These are phyloP conservation scores for Tetrahymena thermophila DNA, from an alignment of 73 alveolate genomes.

Conservation along the genomic window DNA sequence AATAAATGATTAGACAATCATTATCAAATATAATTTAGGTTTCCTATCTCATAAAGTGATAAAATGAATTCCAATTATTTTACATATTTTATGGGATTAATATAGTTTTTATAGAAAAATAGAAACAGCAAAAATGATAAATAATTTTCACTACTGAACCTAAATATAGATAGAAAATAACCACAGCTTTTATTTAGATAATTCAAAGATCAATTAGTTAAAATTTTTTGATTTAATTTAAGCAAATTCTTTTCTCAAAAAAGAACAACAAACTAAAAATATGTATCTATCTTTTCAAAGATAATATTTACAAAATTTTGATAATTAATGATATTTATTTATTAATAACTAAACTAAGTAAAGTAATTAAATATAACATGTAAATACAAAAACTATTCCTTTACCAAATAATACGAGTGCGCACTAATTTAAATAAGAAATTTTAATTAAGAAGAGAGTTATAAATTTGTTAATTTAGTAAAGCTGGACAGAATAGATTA, in stretches of 20 bases:
- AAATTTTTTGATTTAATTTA: background rate
- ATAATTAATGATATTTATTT: background rate
- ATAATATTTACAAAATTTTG: no score
- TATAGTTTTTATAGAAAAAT: background rate
- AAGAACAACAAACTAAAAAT: background rate
- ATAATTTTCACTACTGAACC: background rate
- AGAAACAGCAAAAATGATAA: no score
- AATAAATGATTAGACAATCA: no score
- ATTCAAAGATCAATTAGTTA: no score
- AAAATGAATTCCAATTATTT: no score
- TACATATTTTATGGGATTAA: background rate
- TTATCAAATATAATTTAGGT: background rate
- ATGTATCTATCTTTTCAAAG: background rate
- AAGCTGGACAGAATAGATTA: background rate
- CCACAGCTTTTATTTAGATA: background rate
- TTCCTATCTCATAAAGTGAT: background rate
- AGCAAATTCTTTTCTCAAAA: no score
- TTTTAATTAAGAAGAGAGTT: background rate
- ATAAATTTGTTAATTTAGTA: background rate
- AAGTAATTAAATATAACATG: background rate
- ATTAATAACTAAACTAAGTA: no score
- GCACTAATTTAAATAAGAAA: background rate
- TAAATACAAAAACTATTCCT: no score
- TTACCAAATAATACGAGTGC: background rate
- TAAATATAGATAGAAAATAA: background rate